A percentile compares a stretch with the other conserved stretches of the same genome.
These are phyloP conservation scores for Rubroshorea leprosula DNA, from an alignment of 345 rosid species.

Conservation along the genomic window DNA sequence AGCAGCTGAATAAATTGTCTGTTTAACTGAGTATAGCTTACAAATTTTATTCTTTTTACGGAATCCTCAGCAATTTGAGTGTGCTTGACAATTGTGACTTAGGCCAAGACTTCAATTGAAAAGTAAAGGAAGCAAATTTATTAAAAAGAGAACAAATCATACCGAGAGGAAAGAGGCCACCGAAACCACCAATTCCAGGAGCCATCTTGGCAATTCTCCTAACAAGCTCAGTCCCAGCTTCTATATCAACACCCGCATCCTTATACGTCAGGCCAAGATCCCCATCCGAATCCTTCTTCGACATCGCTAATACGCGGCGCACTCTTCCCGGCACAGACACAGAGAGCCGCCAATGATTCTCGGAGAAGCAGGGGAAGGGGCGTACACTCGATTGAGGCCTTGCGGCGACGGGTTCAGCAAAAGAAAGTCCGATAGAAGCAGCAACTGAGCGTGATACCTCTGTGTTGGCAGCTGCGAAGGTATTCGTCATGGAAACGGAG, in stretches of 20 bases:
- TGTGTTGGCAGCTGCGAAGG: conserved; percentile 15
- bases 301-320: conserved; percentile 19
- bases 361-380: conserved; percentile 2
- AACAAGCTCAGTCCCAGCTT: conserved; percentile 90
- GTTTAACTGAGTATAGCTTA: too few relatives aligned
- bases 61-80: too few relatives aligned
- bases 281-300: conserved; percentile 20
- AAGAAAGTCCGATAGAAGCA: background rate
- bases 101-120: too few relatives aligned
- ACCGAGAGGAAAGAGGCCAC: conserved; percentile 88
- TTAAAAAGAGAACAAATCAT: background rate
- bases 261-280: conserved; percentile 54
- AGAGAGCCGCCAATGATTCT: background rate
- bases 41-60: too few relatives aligned
- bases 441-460: conserved; percentile 14
- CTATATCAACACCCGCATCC: conserved; percentile 90
- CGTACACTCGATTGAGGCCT: background rate
- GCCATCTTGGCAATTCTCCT: conserved; percentile 82
- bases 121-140: too few relatives aligned
- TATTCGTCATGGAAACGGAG: conserved; percentile 9
- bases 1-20: too few relatives aligned
- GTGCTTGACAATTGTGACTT: too few relatives aligned
- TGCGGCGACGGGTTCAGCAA: background rate
- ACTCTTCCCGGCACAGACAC: background rate
- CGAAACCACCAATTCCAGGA: conserved; percentile 91